Evolutionary conservation across 257 asterid genomes (phyloP).

Genomic region (Catharanthus roseus): DNA sequence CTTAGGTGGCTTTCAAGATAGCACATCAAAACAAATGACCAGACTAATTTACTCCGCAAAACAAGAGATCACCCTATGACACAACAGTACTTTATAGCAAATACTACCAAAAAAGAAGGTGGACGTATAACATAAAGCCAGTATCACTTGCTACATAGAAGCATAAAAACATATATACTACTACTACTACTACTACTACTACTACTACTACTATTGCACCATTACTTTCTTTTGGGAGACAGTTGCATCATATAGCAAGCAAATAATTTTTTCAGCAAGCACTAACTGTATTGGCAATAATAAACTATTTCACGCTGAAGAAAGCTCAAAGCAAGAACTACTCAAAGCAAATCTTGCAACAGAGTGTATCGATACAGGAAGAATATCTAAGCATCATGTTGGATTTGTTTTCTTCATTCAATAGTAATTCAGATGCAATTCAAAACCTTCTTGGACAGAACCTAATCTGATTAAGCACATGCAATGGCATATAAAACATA

Average conservation of each 20-base stretch:
- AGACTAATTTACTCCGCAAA: not conserved
- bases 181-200: too few relatives aligned
- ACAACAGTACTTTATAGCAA: not conserved
- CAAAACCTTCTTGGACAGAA: too few relatives aligned
- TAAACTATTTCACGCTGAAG: not conserved
- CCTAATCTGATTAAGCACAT: not conserved
- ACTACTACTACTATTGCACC: not conserved
- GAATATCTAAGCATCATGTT: not conserved
- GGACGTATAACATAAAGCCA: not conserved
- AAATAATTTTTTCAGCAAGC: not conserved
- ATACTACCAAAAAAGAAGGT: too few relatives aligned
- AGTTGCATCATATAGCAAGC: not conserved
- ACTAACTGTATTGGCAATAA: not conserved
- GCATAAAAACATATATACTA: too few relatives aligned
- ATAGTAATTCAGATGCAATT: too few relatives aligned
- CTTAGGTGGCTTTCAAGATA: too few relatives aligned
- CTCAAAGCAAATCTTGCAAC: not conserved
- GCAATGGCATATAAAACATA: not conserved
- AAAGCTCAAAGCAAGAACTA: too few relatives aligned
- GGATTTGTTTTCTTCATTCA: not conserved
- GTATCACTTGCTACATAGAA: not conserved
- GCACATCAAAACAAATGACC: not conserved
- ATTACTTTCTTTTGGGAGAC: not conserved
- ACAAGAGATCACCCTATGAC: not conserved
- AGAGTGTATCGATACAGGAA: not conserved